These are phyloP conservation scores for Inga oerstediana DNA, from an alignment of 306 rosid species.

Conservation along the genomic window DNA sequence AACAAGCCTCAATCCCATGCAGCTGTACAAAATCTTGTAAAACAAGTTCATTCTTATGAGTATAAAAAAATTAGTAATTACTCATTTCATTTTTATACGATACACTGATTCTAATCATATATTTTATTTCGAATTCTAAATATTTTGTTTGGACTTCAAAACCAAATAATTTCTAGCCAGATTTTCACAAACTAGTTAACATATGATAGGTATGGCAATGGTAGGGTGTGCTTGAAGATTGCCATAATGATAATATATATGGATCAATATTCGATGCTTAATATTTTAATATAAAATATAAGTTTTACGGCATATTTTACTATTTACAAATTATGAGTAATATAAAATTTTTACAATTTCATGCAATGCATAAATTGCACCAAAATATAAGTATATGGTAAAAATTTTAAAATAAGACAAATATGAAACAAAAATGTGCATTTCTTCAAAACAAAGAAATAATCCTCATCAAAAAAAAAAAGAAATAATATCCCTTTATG, in stretches of 20 bases:
- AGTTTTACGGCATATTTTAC: not conserved
- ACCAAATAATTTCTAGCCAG: not conserved
- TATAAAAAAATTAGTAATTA: no score
- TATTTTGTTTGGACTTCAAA: not conserved
- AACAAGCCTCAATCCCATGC: not conserved
- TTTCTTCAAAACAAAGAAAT: no score
- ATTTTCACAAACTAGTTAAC: not conserved
- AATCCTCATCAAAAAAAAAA: no score
- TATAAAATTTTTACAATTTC: not conserved
- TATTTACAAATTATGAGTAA: no score
- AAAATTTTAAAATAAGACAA: no score
- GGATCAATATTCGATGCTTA: not conserved
- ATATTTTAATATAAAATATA: no score
- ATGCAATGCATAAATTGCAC: not conserved
- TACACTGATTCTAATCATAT: no score
- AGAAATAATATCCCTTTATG: no score
- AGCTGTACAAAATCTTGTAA: not conserved
- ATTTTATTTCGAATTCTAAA: not conserved
- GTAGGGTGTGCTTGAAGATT: not conserved
- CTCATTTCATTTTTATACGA: no score
- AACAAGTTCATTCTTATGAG: no score
- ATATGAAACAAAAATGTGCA: no score
- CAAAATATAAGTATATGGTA: no score
- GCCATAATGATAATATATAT: not conserved
- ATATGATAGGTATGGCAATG: not conserved